Conservation (phyloP, 768 basidiomycete species). For the Naganishia randhawae region DNA sequence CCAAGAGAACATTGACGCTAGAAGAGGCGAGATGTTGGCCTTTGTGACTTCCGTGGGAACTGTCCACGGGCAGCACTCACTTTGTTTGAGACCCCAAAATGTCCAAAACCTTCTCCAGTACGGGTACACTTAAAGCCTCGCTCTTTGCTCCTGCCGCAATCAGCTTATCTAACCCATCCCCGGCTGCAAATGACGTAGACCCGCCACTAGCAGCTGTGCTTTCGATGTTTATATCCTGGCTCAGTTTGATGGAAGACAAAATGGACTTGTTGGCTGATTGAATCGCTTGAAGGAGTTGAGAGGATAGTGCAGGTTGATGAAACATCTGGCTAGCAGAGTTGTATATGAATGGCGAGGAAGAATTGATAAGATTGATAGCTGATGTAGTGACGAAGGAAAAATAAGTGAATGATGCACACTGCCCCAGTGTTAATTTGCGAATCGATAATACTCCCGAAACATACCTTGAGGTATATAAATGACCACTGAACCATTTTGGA, state of each 20-base stretch:
- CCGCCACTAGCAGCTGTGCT: not conserved
- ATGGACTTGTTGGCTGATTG: constrained; percentile 58
- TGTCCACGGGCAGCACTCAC: constrained; percentile 53
- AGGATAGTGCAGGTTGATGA: constrained; percentile 64
- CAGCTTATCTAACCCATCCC: constrained; percentile 56
- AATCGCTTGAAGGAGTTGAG: constrained; percentile 63
- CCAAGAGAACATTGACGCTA: not conserved
- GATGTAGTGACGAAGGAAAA: not conserved
- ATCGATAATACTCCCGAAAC: too few species aligned
- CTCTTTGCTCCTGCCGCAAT: constrained; percentile 61
- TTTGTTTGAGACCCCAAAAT: constrained; percentile 64
- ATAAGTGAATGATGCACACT: not conserved
- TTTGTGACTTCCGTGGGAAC: not conserved
- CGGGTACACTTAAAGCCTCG: constrained; percentile 57
- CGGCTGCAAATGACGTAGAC: constrained; percentile 7
- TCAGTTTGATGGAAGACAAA: constrained; percentile 47
- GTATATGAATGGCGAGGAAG: constrained; percentile 68
- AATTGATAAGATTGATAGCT: constrained; percentile 67
- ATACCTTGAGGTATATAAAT: constrained; percentile 77
- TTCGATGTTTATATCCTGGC: constrained; percentile 19
- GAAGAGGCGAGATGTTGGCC: not conserved
- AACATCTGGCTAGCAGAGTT: constrained; percentile 73
- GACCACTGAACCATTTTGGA: constrained; percentile 69
- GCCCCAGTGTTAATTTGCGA: not conserved
- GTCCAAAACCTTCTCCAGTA: constrained; percentile 61